Base-by-base conservation (phyloP, 805 yeast genomes). In the Scheffersomyces lignosus region DNA sequence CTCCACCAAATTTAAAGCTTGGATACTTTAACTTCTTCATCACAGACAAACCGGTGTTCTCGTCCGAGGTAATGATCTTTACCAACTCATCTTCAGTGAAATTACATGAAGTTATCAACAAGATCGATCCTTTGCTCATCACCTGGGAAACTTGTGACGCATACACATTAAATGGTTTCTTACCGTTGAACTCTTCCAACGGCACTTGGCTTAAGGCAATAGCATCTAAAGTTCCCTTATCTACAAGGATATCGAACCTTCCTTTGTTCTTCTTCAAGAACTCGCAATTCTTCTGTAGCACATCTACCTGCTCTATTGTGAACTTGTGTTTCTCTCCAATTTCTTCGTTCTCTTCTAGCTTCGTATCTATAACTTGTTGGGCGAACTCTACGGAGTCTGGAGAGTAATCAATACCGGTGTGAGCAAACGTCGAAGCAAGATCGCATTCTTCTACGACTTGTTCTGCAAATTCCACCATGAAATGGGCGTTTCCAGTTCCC, bases 141-240 rank as follows among this genome's bases (percentile, higher is more conserved):
- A 87, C 48, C 37, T 73, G 71, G 31, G 68, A 66, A 15, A 87
- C 81, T 24, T 77, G 80, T 0, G 48, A 45, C 0, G 89, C 80
- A 51, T 93, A 91, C 12, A 78, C 65, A 18, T 82, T 79, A 39
- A 75, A 56, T 5, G 76, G 73, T 13, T 75, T 71, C 39, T 68
- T 64, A 5, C 67, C 71, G 6, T 62, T 71, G 40, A 75, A 76
- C 15, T 61, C 71, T 2, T 66, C 47, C 8, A 68, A 27, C 1
- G 66, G 64, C 5, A 58, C 66, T 15, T 83, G 83, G 57, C 87
- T 87, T 30, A 93, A 71, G 0, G 96, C 97, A 43, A 93, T 91
- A 4, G 99, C 99, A 64, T 93, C 99, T 15, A 93, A 64, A 0
- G 99, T 93, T 6, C 99, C 99, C 58, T 93, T 93, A 62, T 93